Base-by-base conservation (phyloP, 1,139 yeast genomes). In the Hansenula sp. region DNA sequence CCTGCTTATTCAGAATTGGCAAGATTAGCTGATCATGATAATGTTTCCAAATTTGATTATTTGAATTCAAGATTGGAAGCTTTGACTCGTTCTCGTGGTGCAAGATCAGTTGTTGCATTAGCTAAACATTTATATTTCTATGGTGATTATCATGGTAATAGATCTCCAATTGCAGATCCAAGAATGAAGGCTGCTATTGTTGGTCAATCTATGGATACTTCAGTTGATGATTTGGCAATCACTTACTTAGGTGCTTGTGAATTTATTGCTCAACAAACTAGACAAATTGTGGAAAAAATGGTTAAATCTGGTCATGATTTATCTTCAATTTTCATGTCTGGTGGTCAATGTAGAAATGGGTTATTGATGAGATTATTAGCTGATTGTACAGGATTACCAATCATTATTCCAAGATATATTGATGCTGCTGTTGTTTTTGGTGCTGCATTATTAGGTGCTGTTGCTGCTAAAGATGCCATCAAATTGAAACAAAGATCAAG, bases 351-450 rank as follows among this genome's bases (percentile, higher is more conserved):
- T 64, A 78, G 97, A 60, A 92, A 92, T 63, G 84, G 88, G 17
- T 69, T 92, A 48, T 71, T 92, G 48, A 89, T 94, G 80, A 76
- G 95, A 66, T 69, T 90, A 46, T 73, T 92, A 62, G 96, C 97
- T 2, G 95, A 92, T 54, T 85, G 95, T 57, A 88, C 97, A 1
- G 95, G 95, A 4, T 71, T 84, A 65, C 95, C 97, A n/a, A 79
- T 92, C 39, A 76, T 92, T 37, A 87, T 90, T 51, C 98, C 98
- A 39, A 76, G 94, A 58, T 89, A 90, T 62, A 89, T 92, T 54
- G 97, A 90, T 59, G 94, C 97, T 2, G 95, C 97, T 2, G 98
- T 92, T 35, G 97, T 92, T 6, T 84, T 90, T 57, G 98, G 98
- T 24, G 75, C 96, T 6, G 97, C 98, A 0, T 70, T 92, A 61